phyloP scores from a whole-genome alignment of 2,329 filamentous ascomycete species.

The Nectriaceae sp. region DNA sequence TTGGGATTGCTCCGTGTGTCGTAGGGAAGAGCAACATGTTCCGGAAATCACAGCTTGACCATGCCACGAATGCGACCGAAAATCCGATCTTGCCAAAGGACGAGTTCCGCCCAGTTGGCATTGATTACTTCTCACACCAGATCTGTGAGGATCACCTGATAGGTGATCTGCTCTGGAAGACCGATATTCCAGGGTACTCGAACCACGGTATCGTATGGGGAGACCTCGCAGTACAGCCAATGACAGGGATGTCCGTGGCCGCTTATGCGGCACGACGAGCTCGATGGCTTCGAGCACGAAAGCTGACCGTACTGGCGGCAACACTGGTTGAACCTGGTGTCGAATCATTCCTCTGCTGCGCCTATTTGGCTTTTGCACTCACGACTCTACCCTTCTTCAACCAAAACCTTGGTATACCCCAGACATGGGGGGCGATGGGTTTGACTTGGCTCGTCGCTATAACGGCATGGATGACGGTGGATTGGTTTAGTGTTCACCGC shows the following conservation, averaged over 20 bases:
- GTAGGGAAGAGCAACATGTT: constrained; percentile 99
- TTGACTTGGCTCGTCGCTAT: constrained; percentile 68
- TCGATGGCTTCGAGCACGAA: constrained; percentile 89
- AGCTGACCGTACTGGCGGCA: constrained; percentile 87
- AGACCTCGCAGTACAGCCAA: constrained; percentile 87
- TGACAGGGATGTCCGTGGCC: constrained; percentile 74
- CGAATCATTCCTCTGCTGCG: constrained; percentile 81
- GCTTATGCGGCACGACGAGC: constrained; percentile 81
- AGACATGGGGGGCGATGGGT: constrained; percentile 68
- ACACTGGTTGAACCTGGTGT: constrained; percentile 93
- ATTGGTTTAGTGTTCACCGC: constrained; percentile 71
- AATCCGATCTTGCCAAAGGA: constrained; percentile 45
- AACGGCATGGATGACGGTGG: constrained; percentile 69
- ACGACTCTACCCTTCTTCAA: constrained; percentile 71
- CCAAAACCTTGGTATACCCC: constrained; percentile 51
- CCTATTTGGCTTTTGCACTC: constrained; percentile 76
- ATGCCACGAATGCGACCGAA: constrained; percentile 57
- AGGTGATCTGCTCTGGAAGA: constrained; percentile 85
- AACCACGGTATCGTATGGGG: constrained; percentile 86
- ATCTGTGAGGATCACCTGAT: constrained; percentile 98
- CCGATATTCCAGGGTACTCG: constrained; percentile 61
- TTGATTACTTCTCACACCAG: constrained; percentile 92
- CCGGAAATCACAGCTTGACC: constrained; percentile 83
- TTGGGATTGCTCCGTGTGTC: constrained; percentile 86
- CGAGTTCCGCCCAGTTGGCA: constrained; percentile 58